Percentiles rank a stretch among this genome's conserved stretches.
These are phyloP conservation scores for Carpinus viminea DNA, from an alignment of 306 rosid genomes.

Conservation along the genomic window DNA sequence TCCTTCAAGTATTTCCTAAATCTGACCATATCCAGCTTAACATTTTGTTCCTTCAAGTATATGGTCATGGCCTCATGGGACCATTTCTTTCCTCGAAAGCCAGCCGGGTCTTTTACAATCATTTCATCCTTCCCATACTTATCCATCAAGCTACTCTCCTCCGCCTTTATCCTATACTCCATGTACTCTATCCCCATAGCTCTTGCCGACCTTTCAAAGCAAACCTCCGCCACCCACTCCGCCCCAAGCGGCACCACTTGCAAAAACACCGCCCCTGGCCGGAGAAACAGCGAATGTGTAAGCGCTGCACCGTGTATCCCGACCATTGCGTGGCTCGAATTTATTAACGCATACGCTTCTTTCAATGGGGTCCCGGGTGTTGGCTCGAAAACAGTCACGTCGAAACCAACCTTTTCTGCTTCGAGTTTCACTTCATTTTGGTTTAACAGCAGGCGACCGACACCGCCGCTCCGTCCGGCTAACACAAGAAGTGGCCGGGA, in stretches of 20 bases:
- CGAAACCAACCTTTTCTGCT: conserved; percentile 33
- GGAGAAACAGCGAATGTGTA: conserved; percentile 43
- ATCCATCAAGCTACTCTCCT: conserved; percentile 47
- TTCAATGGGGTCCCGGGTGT: conserved; percentile 2
- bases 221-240: conserved; percentile 28
- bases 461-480: background rate
- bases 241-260: conserved; percentile 53
- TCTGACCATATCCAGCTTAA: conserved; percentile 36
- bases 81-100: conserved; percentile 22
- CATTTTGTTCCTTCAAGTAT: conserved; percentile 40
- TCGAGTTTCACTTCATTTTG: conserved; percentile 16
- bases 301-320: conserved; percentile 50
- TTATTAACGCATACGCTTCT: conserved; percentile 30
- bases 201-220: conserved; percentile 29
- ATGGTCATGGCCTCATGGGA: conserved; percentile 27
- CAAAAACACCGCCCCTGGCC: conserved; percentile 25
- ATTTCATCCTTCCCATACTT: conserved; percentile 29
- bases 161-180: conserved; percentile 36
- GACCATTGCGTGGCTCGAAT: conserved; percentile 48
- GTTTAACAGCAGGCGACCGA: conserved; percentile 27
- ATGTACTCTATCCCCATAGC: conserved; percentile 31
- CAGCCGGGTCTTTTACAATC: conserved; percentile 26
- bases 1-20: conserved; percentile 27
- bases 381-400: conserved; percentile 39
- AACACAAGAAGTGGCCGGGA: conserved; percentile 23